Conservation (phyloP, 441 rosid species). For the Gossypium davidsonii region DNA sequence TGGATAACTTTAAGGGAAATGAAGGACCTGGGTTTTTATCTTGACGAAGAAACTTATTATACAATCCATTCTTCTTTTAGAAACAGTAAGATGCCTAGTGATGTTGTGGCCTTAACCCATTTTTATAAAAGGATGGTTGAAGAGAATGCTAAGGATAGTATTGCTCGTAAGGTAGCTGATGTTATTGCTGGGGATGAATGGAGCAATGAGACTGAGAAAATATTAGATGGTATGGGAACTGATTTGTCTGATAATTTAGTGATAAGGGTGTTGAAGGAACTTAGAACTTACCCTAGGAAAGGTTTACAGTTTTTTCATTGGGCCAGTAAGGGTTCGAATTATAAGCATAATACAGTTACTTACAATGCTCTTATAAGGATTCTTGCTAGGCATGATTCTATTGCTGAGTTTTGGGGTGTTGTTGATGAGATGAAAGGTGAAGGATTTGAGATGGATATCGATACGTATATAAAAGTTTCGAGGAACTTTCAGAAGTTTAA, state of each 20-base stretch:
- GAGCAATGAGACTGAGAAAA: constrained; percentile 48
- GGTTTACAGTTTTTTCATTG: constrained; percentile 56
- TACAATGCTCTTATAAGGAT: constrained; percentile 57
- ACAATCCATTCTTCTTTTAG: constrained; percentile 38
- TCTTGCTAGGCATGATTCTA: constrained; percentile 55
- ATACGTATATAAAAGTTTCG: constrained; percentile 63
- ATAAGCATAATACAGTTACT: constrained; percentile 42
- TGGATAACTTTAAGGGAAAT: constrained; percentile 56
- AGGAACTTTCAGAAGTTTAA: constrained; percentile 69
- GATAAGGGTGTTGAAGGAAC: constrained; percentile 58
- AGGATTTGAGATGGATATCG: constrained; percentile 62
- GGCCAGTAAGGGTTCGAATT: constrained; percentile 41
- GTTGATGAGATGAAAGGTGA: constrained; percentile 57
- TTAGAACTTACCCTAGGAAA: constrained; percentile 47
- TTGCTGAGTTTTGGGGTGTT: constrained; percentile 58
- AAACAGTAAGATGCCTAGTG: constrained; percentile 40
- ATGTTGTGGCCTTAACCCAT: constrained; percentile 53
- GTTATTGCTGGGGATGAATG: constrained; percentile 35
- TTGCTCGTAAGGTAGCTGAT: constrained; percentile 34
- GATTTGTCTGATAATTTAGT: constrained; percentile 57
- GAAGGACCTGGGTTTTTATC: constrained; percentile 63
- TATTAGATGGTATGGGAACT: constrained; percentile 44
- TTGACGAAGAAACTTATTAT: constrained; percentile 60
- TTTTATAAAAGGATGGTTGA: constrained; percentile 57
- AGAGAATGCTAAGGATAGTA: constrained; percentile 48